Evolutionary conservation across 306 rosid species (phyloP).

Genomic region (Fragaria nilgerrensis): DNA sequence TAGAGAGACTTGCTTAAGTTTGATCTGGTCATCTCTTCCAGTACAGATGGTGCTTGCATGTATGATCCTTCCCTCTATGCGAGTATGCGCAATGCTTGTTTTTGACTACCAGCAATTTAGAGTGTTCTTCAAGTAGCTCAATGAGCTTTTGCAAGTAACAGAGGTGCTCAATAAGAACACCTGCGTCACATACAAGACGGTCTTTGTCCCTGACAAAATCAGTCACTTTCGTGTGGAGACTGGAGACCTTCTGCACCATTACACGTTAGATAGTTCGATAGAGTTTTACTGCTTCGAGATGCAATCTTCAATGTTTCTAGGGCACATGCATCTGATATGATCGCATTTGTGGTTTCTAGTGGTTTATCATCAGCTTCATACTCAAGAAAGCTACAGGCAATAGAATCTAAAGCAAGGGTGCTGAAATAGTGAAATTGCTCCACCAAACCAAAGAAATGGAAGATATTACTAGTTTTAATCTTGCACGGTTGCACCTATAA

Average conservation of each 20-base stretch:
- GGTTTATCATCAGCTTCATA: too few relatives aligned
- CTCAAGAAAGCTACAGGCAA: too few relatives aligned
- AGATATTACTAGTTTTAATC: too few relatives aligned
- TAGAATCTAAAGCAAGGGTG: too few relatives aligned
- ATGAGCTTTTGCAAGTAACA: constrained; percentile 75
- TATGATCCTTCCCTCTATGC: constrained; percentile 61
- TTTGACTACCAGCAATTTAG: constrained; percentile 62
- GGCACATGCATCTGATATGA: constrained; percentile 93
- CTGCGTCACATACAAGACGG: constrained; percentile 93
- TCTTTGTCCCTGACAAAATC: constrained; percentile 88
- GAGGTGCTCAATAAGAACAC: constrained; percentile 77
- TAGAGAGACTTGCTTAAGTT: constrained; percentile 63
- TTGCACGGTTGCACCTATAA: background rate
- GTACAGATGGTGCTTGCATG: constrained; percentile 95
- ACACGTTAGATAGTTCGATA: constrained; percentile 86
- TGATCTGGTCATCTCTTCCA: constrained; percentile 96
- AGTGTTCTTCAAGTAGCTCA: constrained; percentile 74
- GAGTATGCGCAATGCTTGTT: constrained; percentile 60
- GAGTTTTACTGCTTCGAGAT: constrained; percentile 91
- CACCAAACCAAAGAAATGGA: background rate
- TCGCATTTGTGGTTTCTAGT: constrained; percentile 68
- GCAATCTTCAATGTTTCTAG: constrained; percentile 88
- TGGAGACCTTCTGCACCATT: constrained; percentile 93
- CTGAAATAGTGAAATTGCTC: background rate
- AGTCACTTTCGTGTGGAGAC: constrained; percentile 92